Percentiles rank a stretch among this genome's conserved stretches.
Evolutionary conservation across 1,284 basidiomycete species (phyloP).

Genomic region (Malassezia obtusa): DNA sequence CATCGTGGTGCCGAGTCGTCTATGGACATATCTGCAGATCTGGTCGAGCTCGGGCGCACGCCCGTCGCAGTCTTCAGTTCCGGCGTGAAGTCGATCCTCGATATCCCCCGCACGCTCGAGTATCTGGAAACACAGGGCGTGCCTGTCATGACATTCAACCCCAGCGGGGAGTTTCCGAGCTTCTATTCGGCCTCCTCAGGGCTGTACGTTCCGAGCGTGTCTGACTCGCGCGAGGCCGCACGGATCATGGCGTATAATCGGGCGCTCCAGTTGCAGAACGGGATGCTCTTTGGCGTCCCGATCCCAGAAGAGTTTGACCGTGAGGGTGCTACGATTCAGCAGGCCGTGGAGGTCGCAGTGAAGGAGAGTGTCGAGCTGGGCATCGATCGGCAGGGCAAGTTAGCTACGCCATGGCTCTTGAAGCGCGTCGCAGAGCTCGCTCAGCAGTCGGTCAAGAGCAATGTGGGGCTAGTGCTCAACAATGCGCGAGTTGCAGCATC

Average conservation of each 20-base stretch:
- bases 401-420: constrained; percentile 90
- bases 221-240: constrained; percentile 21
- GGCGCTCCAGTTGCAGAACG: constrained; percentile 50
- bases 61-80: constrained; percentile 67
- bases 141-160: constrained; percentile 71
- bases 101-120: constrained; percentile 83
- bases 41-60: constrained; percentile 38
- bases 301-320: constrained; percentile 70
- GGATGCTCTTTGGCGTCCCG: constrained; percentile 68
- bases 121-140: constrained; percentile 95
- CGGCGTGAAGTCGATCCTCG: constrained; percentile 87
- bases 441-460: constrained; percentile 55
- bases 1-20: constrained; percentile 83
- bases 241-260: constrained; percentile 57
- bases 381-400: constrained; percentile 71
- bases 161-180: constrained; percentile 68
- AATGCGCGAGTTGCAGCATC: constrained; percentile 75
- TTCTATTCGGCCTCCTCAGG: constrained; percentile 83
- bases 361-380: constrained; percentile 72
- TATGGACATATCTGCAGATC: constrained; percentile 62
- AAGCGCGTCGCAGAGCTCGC: constrained; percentile 74
- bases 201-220: constrained; percentile 56
- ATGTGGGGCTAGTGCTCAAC: constrained; percentile 81
- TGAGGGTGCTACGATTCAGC: constrained; percentile 63
- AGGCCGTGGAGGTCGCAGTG: constrained; percentile 74